These are phyloP conservation scores for Microbotryum intermedium DNA, from an alignment of 1,284 basidiomycete genomes.

Conservation along the genomic window DNA sequence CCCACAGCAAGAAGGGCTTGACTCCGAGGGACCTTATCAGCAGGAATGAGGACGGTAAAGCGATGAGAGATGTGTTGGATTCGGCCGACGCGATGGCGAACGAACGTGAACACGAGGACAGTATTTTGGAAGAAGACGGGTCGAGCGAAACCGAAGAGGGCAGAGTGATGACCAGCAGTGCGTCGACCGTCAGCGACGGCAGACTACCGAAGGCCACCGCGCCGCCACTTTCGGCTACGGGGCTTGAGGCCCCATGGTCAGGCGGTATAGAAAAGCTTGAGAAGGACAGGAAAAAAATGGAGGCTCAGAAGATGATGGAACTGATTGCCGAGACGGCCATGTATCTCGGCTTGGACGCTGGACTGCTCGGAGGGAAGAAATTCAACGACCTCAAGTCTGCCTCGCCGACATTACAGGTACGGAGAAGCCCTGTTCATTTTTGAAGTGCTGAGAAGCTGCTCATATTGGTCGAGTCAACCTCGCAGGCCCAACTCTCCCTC, in stretches of 20 bases:
- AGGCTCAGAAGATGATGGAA: slow-evolving; percentile 16
- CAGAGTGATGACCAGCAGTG: slow-evolving; percentile 49
- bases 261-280: slow-evolving; percentile 45
- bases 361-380: slow-evolving; percentile 10
- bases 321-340: slow-evolving; percentile 26
- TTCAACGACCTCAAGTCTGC: slow-evolving; percentile 3
- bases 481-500: neutral
- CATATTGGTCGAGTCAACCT: neutral
- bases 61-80: slow-evolving; percentile 58
- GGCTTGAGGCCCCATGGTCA: slow-evolving; percentile 38
- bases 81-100: slow-evolving; percentile 55
- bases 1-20: slow-evolving; percentile 61
- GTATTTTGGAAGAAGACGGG: slow-evolving; percentile 51
- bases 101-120: slow-evolving; percentile 34
- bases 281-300: slow-evolving; percentile 7
- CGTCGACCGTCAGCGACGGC: slow-evolving; percentile 35
- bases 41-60: slow-evolving; percentile 42
- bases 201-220: neutral
- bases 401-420: neutral
- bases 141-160: slow-evolving; percentile 51
- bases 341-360: slow-evolving; percentile 28
- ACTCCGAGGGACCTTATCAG: slow-evolving; percentile 66
- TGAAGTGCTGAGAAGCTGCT: neutral
- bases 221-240: too few species aligned
- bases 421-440: neutral